Base-by-base conservation (phyloP, 1,139 yeast species). In the Ogataea hybrid region DNA sequence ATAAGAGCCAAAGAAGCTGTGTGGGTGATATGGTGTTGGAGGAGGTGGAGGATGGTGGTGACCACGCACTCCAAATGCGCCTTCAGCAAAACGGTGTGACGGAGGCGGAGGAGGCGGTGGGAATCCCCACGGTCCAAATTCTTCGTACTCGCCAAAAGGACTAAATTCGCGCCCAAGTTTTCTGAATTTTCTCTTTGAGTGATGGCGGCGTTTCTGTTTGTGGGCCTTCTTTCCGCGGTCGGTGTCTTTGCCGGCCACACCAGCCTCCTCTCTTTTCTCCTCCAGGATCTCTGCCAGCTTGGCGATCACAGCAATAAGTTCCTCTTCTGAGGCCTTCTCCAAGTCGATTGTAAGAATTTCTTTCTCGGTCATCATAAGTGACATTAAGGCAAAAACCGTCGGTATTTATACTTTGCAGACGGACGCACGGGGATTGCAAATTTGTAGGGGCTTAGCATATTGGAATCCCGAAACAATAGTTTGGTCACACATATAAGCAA, bases 281-380 rank as follows among this genome's bases (percentile, higher is more conserved):
- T 22, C 32, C 10, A 38, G 33, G 15, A 22, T 22, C 11, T 25
- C 29, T 7, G 28, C 15, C n/a, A 28, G 25, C 12, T 32, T 32
- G 18, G 21, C 16, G 16, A 32, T 15, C 10, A 38, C 11, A n/a
- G 32, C 33, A 16, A 32, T 8, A 11, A 38, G 33, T 28, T 38
- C 37, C 15, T 28, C 34, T 8, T 32, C 33, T 5, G 35, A 14
- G 11, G 41, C 37, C 11, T 32, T 20, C 5, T n/a, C 6, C 12
- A 38, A 15, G 12, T 28, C 27, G 11, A 33, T 29, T 8, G 30
- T 32, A n/a, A 21, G 2, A 20, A 22, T 25, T 25, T 32, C 34
- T 33, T 28, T 39, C 23, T 39, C 42, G 6, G 34, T 33, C 35
- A 33, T 39, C 28, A 28, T 28, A 21, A 12, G 18, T 9, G 25